Evolutionary conservation across 2,329 filamentous ascomycete species (phyloP), one percentile per base, ranked within the genome.

Genomic region (Verticillium tricorpus): DNA sequence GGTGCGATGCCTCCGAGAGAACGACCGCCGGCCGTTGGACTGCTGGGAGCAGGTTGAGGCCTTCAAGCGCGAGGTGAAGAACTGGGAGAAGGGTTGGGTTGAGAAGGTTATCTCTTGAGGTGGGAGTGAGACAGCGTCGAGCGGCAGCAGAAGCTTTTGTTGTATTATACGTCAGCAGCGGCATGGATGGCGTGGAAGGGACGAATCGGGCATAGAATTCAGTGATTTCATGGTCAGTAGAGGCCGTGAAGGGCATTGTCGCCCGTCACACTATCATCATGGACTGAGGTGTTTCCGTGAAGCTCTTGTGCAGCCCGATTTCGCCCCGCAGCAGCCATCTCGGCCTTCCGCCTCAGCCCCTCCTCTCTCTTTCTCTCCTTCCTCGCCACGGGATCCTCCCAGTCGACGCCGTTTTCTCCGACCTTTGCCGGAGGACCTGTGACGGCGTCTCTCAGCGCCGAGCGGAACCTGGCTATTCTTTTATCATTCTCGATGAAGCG

Each of bases 31-130:
- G 75, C 93, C 94, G 73, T 80, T 97, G 73, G 91, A 97, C 80
- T 98, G 94, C 84, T 97, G 91, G 90, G 85, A 88, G 77, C 93
- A 97, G 84, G 92, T 97, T 28, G 90, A 96, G 79, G 82, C 82
- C 22, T 98, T 98, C 77, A 96, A 93, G 85, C 84, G 85, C 70
- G 92, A 96, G 82, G 93, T 98, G 58, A 87, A 90, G 68, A 87
- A 86, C 79, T 76, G 97, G 77, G 94, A 97, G 85, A 89, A 87
- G 77, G 83, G 82, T 31, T 98, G 96, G 86, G 92, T 97, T 39
- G 89, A 96, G 72, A 92, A 89, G 79, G 87, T 96, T 61, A 84
- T 91, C 62, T 77, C 77, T 66, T 82, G 67, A 72, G 59, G 54
- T 8, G 12, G 45, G 19, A 52, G 12, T n/a, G 39, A n/a, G 22